Percentiles rank a stretch among this genome's conserved stretches.
phyloP scores from a whole-genome alignment of 192 early-diverging fungal species.

The Backusella circina region DNA sequence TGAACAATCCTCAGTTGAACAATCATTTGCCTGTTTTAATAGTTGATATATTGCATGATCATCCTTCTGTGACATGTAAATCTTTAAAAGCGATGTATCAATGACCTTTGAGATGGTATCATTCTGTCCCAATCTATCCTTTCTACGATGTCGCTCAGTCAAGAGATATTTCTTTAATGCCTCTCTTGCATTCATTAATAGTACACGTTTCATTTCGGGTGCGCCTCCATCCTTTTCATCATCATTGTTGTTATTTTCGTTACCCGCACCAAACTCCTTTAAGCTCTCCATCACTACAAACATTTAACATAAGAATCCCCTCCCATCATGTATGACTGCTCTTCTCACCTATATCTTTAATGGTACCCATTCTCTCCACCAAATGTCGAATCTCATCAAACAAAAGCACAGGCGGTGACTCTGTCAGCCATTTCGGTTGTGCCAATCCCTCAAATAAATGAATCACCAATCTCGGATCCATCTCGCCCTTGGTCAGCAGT shows the following conservation, averaged over 20 bases:
- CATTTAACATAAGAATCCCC: conserved; percentile 28
- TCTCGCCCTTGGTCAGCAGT: conserved; percentile 57
- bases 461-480: conserved; percentile 58
- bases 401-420: conserved; percentile 27
- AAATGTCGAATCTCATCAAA: conserved; percentile 40
- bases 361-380: conserved; percentile 29
- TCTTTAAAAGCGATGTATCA: conserved; percentile 50
- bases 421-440: conserved; percentile 18
- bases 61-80: conserved; percentile 37
- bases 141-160: conserved; percentile 30
- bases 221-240: not conserved
- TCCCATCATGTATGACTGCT: not conserved
- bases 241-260: no score
- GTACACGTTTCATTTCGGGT: conserved; percentile 37
- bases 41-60: conserved; percentile 15
- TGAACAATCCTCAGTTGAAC: conserved; percentile 41
- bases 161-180: conserved; percentile 53
- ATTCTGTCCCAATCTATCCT: conserved; percentile 5
- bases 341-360: conserved; percentile 49
- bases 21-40: conserved; percentile 46
- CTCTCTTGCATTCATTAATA: conserved; percentile 59
- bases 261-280: not conserved
- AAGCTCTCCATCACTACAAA: conserved; percentile 14
- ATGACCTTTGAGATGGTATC: conserved; percentile 31
- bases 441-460: conserved; percentile 44